phyloP scores from a whole-genome alignment of 805 yeast species.

The Hanseniaspora vineae region DNA sequence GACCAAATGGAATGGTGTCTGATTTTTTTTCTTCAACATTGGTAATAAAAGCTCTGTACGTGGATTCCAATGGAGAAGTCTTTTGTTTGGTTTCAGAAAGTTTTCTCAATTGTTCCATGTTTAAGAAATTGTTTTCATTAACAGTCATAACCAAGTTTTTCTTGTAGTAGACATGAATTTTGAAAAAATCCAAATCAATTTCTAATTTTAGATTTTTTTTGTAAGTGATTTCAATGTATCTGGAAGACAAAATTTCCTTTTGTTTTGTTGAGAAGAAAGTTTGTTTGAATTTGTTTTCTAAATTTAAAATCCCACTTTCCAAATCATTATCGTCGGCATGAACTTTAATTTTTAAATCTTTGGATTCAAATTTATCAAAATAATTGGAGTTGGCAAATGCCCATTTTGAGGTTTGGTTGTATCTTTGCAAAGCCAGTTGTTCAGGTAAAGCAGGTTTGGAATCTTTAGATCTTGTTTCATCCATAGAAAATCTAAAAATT shows the following conservation, averaged over 20 bases:
- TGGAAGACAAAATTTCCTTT: not conserved
- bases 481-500: constrained; percentile 43
- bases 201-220: constrained; percentile 28
- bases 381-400: constrained; percentile 29
- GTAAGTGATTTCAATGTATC: constrained; percentile 26
- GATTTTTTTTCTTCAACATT: constrained; percentile 36
- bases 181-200: constrained; percentile 36
- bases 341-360: constrained; percentile 12
- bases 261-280: not conserved
- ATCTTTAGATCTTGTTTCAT: constrained; percentile 38
- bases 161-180: constrained; percentile 33
- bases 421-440: constrained; percentile 36
- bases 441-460: constrained; percentile 12
- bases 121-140: constrained; percentile 60
- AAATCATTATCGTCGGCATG: not conserved
- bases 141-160: constrained; percentile 38
- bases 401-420: constrained; percentile 46
- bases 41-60: constrained; percentile 28
- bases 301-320: no score
- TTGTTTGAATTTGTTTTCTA: not conserved
- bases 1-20: constrained; percentile 69
- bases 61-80: constrained; percentile 45
- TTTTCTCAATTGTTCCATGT: constrained; percentile 69
- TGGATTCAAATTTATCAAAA: constrained; percentile 1
- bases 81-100: constrained; percentile 29